Conservation (phyloP, 176 grass and related monocot genomes). For the Musa troglodytarum region DNA sequence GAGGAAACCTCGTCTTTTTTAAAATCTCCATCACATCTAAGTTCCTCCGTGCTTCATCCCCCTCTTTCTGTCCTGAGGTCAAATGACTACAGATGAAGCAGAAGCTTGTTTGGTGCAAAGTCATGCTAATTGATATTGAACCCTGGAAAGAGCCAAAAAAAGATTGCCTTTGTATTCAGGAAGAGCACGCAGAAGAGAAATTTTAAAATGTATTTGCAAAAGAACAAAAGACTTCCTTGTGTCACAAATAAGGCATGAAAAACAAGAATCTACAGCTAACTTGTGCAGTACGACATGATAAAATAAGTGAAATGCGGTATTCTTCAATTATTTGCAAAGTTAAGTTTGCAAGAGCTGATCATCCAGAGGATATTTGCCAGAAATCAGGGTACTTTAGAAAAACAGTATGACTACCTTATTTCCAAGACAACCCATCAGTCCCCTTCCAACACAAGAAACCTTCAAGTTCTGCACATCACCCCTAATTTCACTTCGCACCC, state of each 20-base stretch:
- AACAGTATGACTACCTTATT: not conserved
- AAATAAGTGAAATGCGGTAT: too few relatives aligned
- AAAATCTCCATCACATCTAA: constrained; percentile 16
- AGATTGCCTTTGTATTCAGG: not conserved
- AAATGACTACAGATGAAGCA: constrained; percentile 11
- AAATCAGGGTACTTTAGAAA: too few relatives aligned
- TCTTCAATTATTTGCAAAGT: too few relatives aligned
- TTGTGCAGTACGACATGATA: too few relatives aligned
- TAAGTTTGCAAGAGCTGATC: too few relatives aligned
- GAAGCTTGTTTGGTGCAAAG: not conserved
- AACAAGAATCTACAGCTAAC: too few relatives aligned
- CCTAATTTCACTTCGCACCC: not conserved
- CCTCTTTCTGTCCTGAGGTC: constrained; percentile 12
- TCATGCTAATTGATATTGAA: constrained; percentile 12
- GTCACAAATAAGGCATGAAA: too few relatives aligned
- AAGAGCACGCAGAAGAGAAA: too few relatives aligned
- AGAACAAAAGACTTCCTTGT: too few relatives aligned
- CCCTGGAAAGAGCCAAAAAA: not conserved
- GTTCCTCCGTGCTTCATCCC: constrained; percentile 11
- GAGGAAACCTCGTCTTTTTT: constrained; percentile 6
- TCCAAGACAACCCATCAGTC: not conserved
- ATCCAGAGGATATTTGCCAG: too few relatives aligned
- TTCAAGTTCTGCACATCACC: not conserved
- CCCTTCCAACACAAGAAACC: constrained; percentile 4
- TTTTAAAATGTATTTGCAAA: too few relatives aligned